Evolutionary conservation across 495 filamentous ascomycete species (phyloP).

Genomic region (Lepraria neglecta): DNA sequence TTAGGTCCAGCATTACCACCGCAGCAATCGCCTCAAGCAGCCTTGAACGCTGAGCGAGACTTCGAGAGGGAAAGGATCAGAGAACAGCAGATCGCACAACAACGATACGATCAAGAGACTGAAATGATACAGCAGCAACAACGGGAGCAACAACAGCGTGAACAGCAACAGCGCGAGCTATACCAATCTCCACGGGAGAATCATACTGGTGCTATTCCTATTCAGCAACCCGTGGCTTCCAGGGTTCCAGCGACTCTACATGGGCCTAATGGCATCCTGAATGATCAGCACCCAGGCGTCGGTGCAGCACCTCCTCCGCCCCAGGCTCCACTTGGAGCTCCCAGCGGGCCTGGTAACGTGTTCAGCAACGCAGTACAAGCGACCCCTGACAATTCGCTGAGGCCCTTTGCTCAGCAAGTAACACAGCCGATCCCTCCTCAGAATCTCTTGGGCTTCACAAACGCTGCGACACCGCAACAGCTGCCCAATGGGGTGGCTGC

Average conservation of each 20-base stretch:
- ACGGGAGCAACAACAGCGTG: constrained; percentile 44
- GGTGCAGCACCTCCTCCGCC: constrained; percentile 44
- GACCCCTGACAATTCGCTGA: constrained; percentile 50
- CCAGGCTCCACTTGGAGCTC: constrained; percentile 56
- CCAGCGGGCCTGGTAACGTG: constrained; percentile 54
- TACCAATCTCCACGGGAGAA: constrained; percentile 63
- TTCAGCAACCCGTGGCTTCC: constrained; percentile 87
- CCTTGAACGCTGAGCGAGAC: constrained; percentile 47
- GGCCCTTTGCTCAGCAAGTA: constrained; percentile 59
- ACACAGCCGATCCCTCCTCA: constrained; percentile 49
- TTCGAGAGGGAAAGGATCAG: constrained; percentile 37
- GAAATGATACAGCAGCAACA: constrained; percentile 41
- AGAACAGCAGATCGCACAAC: constrained; percentile 39
- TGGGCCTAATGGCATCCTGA: constrained; percentile 78
- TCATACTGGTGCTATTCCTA: constrained; percentile 72
- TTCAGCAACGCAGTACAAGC: constrained; percentile 63
- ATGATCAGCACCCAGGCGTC: constrained; percentile 54
- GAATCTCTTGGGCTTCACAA: constrained; percentile 55
- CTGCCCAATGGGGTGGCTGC: constrained; percentile 51
- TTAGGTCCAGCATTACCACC: constrained; percentile 49
- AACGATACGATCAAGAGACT: constrained; percentile 4
- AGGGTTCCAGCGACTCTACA: constrained; percentile 74
- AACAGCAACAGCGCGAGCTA: constrained; percentile 48
- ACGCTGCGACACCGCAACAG: constrained; percentile 40
- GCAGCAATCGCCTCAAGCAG: constrained; percentile 42